These are phyloP conservation scores for Colletotrichum ledebouriae DNA, from an alignment of 2,329 filamentous ascomycete species.

Conservation along the genomic window DNA sequence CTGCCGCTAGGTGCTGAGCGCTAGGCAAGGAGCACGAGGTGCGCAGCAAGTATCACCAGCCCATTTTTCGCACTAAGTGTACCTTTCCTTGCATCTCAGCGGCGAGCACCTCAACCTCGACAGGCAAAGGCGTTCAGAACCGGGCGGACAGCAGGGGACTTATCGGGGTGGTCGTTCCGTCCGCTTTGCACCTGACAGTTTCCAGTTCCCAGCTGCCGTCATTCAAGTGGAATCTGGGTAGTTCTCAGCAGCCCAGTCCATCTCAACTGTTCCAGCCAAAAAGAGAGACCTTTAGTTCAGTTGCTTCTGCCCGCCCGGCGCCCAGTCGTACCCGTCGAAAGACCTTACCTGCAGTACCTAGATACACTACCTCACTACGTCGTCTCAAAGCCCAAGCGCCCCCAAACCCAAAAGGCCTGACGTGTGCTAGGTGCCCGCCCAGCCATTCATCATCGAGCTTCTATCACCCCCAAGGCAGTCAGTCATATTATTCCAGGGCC, in stretches of 20 bases:
- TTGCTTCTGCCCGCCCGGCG: background rate
- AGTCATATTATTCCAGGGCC: constrained; percentile 41
- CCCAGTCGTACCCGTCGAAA: background rate
- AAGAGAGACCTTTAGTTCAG: constrained; percentile 2
- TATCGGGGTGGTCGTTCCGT: constrained; percentile 27
- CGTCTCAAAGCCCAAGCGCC: too few relatives aligned
- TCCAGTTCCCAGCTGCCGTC: background rate
- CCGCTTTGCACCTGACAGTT: constrained; percentile 29
- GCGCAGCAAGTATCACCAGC: constrained; percentile 2
- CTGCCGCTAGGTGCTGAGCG: background rate
- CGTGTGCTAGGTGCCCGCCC: constrained; percentile 35
- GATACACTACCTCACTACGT: background rate
- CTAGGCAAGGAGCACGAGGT: constrained; percentile 3
- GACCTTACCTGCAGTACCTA: background rate
- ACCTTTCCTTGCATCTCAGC: background rate
- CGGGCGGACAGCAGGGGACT: constrained; percentile 5
- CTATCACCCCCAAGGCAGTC: constrained; percentile 42
- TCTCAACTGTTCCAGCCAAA: constrained; percentile 3
- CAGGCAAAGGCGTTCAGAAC: background rate
- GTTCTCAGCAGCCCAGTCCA: background rate
- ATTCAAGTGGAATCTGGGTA: background rate
- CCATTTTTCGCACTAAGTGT: background rate
- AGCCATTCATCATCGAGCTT: constrained; percentile 39
- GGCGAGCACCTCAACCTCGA: background rate
- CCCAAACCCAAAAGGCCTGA: constrained; percentile 27